phyloP scores from a whole-genome alignment of 305 asterid species.

The Fraxinus sp. region DNA sequence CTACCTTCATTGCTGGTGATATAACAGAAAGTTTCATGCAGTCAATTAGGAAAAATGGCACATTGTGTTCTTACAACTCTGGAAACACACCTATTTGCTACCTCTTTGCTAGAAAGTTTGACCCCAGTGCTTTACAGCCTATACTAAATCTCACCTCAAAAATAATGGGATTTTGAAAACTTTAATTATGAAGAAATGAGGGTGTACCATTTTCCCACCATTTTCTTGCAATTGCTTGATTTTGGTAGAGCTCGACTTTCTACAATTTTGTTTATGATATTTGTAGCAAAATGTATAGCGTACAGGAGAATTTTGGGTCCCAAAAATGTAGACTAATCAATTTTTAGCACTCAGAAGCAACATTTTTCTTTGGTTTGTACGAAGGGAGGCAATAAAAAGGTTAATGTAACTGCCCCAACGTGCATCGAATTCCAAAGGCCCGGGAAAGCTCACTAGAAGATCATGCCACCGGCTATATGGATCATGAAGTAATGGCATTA shows the following conservation, averaged over 20 bases:
- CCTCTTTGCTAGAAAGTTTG: conserved; percentile 93
- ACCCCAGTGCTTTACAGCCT: conserved; percentile 65
- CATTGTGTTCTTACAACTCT: conserved; percentile 59
- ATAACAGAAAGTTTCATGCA: conserved; percentile 55
- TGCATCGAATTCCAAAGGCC: not conserved
- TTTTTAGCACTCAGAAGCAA: not conserved
- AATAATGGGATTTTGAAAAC: conserved; percentile 65
- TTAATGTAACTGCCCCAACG: not conserved
- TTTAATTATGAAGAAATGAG: conserved; percentile 15
- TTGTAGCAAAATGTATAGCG: conserved; percentile 19
- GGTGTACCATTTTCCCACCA: conserved; percentile 12
- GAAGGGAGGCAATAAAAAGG: not conserved
- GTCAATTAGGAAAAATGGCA: conserved; percentile 59
- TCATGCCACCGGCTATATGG: not conserved
- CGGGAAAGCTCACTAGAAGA: not conserved
- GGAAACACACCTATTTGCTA: conserved; percentile 46
- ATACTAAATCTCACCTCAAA: conserved; percentile 52
- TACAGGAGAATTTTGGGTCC: conserved; percentile 13
- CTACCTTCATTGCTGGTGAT: conserved; percentile 52
- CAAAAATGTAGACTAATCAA: not conserved
- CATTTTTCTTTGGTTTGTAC: not conserved
- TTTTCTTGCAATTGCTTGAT: conserved; percentile 9
- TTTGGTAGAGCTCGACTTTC: conserved; percentile 18
- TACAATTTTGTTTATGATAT: conserved; percentile 19
- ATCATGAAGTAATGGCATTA: too few species aligned